Conservation (phyloP, 202 grass and related monocot genomes). For the Carex sylvatica region DNA sequence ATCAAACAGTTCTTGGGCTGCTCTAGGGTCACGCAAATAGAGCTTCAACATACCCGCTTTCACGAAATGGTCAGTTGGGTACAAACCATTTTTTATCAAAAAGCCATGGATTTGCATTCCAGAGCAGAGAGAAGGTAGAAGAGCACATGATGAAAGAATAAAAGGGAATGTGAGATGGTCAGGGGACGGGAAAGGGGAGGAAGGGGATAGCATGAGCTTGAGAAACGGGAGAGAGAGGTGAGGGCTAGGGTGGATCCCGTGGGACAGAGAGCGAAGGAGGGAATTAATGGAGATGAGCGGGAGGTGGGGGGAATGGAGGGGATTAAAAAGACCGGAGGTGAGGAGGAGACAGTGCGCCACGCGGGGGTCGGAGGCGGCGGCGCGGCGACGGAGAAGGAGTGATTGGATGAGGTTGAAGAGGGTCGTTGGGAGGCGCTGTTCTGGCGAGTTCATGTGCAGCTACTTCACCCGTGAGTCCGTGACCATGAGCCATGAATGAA, state of each 20-base stretch:
- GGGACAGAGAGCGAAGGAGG: conserved; percentile 49
- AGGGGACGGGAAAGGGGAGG: conserved; percentile 40
- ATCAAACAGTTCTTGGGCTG: conserved; percentile 51
- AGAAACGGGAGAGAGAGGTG: conserved; percentile 52
- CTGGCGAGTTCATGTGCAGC: neutral
- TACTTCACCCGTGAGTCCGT: neutral
- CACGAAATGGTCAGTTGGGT: conserved; percentile 67
- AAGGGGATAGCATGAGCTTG: conserved; percentile 51
- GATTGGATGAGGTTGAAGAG: neutral
- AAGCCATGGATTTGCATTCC: conserved; percentile 55
- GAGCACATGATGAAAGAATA: conserved; percentile 54
- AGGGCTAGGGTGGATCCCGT: conserved; percentile 37
- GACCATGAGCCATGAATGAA: neutral
- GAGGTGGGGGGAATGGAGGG: conserved; percentile 38
- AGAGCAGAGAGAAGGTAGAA: conserved; percentile 17
- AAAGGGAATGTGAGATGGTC: conserved; percentile 84
- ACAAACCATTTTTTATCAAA: conserved; percentile 55
- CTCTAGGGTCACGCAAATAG: conserved; percentile 31
- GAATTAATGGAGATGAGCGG: conserved; percentile 55
- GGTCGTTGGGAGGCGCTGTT: neutral
- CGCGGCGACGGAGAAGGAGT: conserved; percentile 36
- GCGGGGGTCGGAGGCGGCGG: conserved; percentile 22
- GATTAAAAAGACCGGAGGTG: conserved; percentile 46
- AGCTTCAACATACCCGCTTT: conserved; percentile 64
- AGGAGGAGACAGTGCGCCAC: conserved; percentile 60